These are phyloP conservation scores for Yarrowia sp. DNA, from an alignment of 805 yeast genomes.

Conservation along the genomic window DNA sequence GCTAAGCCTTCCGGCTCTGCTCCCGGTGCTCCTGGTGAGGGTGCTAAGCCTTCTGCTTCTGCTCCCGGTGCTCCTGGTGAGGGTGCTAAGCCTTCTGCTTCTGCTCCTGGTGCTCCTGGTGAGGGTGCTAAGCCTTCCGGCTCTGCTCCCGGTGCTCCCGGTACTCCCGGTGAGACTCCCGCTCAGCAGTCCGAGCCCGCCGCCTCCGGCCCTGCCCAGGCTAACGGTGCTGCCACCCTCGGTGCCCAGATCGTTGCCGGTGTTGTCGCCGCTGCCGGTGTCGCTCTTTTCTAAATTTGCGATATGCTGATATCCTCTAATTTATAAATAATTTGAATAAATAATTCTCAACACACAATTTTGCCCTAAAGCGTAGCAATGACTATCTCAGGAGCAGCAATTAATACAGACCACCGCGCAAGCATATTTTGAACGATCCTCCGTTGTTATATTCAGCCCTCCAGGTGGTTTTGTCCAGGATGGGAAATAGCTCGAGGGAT, in stretches of 20 bases:
- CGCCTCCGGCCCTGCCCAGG: constrained; percentile 16
- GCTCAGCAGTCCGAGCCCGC: constrained; percentile 6
- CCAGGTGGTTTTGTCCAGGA: neutral
- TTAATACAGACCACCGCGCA: no score
- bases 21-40: neutral
- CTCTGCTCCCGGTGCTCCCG: no score
- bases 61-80: neutral
- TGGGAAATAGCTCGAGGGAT: neutral
- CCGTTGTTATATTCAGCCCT: no score
- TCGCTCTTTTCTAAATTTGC: constrained; percentile 13
- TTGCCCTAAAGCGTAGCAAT: no score
- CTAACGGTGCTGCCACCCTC: constrained; percentile 21
- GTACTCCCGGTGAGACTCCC: no score
- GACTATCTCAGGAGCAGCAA: no score
- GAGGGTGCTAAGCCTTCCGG: neutral
- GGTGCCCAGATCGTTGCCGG: constrained; percentile 9
- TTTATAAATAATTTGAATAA: neutral
- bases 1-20: neutral
- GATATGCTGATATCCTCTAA: neutral
- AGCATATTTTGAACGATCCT: no score
- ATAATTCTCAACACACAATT: constrained; percentile 1
- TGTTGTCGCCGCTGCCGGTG: constrained; percentile 18
- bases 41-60: neutral
- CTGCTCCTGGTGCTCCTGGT: constrained; percentile 1
- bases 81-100: neutral